These are phyloP conservation scores for Oropetium thomaeum DNA, from an alignment of 176 grass and related monocot genomes.

Conservation along the genomic window DNA sequence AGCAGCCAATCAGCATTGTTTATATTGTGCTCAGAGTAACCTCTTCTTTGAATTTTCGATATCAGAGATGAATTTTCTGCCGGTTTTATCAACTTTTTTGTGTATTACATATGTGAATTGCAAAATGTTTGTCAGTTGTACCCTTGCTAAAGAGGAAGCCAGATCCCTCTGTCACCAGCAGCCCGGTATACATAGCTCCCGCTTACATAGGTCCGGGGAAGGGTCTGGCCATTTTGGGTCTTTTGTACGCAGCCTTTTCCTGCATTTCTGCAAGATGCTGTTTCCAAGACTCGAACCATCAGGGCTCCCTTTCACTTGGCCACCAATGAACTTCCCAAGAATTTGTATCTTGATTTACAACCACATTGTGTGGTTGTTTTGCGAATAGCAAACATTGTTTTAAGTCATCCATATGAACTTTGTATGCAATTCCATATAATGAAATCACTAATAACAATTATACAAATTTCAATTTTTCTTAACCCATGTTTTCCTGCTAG, in stretches of 20 bases:
- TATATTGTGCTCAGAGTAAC: neutral
- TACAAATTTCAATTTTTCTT: conserved; percentile 32
- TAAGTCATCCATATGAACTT: neutral
- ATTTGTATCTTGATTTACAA: neutral
- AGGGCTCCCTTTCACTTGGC: too few species aligned
- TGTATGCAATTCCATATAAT: neutral
- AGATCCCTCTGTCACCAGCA: too few species aligned
- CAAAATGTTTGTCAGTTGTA: neutral
- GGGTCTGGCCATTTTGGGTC: too few species aligned
- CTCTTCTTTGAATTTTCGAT: neutral
- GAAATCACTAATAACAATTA: neutral
- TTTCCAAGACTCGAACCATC: too few species aligned
- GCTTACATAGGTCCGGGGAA: too few species aligned
- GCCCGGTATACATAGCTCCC: too few species aligned
- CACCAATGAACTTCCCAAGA: neutral
- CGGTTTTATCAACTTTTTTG: neutral
- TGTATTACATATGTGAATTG: neutral
- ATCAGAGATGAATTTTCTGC: neutral
- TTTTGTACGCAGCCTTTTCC: too few species aligned
- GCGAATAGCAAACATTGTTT: conserved; percentile 9
- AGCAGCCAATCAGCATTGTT: neutral
- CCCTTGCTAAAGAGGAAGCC: neutral
- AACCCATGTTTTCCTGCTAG: conserved; percentile 49
- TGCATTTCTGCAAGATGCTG: too few species aligned
- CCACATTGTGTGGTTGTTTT: neutral